phyloP scores from a whole-genome alignment of 768 basidiomycete genomes.

The Pulveroboletus sp. region DNA sequence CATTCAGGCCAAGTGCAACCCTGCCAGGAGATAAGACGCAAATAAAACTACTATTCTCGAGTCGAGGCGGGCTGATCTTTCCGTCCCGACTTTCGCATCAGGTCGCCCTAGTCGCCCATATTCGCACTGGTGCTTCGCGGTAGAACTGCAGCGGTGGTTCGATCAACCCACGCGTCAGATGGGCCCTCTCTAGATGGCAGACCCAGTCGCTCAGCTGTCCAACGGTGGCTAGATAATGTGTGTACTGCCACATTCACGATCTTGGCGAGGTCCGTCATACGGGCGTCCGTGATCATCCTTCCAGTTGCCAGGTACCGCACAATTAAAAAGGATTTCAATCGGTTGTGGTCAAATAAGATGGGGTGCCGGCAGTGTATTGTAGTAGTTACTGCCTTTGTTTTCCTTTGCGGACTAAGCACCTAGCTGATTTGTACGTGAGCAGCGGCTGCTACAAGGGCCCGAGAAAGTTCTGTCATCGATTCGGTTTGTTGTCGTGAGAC shows the following conservation, averaged over 20 bases:
- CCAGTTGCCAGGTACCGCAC: slow-evolving; percentile 17
- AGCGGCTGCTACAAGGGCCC: neutral
- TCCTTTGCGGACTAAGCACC: neutral
- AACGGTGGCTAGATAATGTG: slow-evolving; percentile 1
- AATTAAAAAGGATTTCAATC: neutral
- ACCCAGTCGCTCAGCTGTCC: slow-evolving; percentile 6
- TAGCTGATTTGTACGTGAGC: neutral
- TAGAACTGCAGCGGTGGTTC: slow-evolving; percentile 7
- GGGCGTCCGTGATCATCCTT: neutral
- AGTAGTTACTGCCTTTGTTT: neutral
- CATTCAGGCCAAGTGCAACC: too few species aligned
- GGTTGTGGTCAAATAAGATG: neutral
- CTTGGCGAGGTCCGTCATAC: neutral
- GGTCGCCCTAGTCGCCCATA: slow-evolving; percentile 2
- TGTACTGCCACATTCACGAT: neutral
- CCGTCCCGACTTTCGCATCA: neutral
- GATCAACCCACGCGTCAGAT: neutral
- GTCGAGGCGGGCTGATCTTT: slow-evolving; percentile 3
- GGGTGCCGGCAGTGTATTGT: slow-evolving; percentile 3
- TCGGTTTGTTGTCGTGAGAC: neutral
- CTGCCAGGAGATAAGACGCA: neutral
- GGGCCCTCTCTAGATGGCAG: neutral
- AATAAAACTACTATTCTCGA: neutral
- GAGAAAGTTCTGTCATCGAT: neutral
- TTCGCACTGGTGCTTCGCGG: slow-evolving; percentile 21